These are phyloP conservation scores for Camellia lanceoleosa DNA, from an alignment of 148 eudicot species.

Conservation along the genomic window DNA sequence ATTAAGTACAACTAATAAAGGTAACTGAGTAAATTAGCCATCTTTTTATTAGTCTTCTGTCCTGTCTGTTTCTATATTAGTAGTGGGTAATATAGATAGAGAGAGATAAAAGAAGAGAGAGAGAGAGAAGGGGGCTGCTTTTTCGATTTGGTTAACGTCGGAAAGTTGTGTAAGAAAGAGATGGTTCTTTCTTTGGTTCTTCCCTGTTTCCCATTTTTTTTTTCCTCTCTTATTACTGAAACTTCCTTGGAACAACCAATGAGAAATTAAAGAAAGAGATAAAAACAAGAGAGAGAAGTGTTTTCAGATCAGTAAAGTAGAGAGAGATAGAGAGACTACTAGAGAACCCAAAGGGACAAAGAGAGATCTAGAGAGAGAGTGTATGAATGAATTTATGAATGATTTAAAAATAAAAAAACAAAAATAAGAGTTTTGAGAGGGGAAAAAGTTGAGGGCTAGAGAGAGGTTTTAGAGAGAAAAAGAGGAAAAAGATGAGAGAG, in stretches of 20 bases:
- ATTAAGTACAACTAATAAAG: neutral
- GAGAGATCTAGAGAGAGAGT: neutral
- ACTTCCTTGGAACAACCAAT: neutral
- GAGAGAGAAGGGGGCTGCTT: neutral
- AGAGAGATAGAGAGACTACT: neutral
- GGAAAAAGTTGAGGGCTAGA: neutral
- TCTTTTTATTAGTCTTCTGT: neutral
- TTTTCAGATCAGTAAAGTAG: neutral
- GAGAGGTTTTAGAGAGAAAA: neutral
- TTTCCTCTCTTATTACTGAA: neutral
- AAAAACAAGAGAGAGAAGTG: neutral
- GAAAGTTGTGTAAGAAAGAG: conserved; percentile 27
- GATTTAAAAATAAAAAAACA: neutral
- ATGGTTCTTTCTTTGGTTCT: conserved; percentile 12
- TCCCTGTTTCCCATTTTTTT: neutral
- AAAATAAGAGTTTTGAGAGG: neutral
- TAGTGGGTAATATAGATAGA: neutral
- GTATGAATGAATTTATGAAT: neutral
- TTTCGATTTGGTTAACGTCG: conserved; percentile 41
- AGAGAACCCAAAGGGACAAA: neutral
- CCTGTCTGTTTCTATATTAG: neutral
- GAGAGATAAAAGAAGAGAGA: neutral
- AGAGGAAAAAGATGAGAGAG: neutral
- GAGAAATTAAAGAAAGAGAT: neutral
- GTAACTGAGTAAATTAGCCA: neutral